Base-by-base conservation (phyloP, 805 yeast species). In the Starmerella cellae region DNA sequence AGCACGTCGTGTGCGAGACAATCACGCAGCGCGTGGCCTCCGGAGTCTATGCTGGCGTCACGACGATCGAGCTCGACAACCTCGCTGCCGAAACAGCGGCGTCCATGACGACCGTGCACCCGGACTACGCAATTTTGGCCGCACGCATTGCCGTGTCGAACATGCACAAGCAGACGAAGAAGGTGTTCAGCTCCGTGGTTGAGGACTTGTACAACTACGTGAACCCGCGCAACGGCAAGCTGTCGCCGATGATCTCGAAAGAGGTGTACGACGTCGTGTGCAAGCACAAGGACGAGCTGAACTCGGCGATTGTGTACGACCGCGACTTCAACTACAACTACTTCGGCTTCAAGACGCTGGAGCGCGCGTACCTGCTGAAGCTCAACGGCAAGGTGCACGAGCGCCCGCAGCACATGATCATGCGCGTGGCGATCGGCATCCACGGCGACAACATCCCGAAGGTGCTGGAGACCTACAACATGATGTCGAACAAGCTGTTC, bases 51-150 rank as follows among this genome's bases (percentile, higher is more conserved):
- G 93, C 84, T 58, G 97, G 97, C 57, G 98, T 91, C 41, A 85
- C 88, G 57, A 91, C 97, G 42, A 73, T 80, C 47, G 96, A 91
- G 62, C 67, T 81, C 46, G 85, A 77, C 54, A 76, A 77, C 55
- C 62, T 79, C 36, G 87, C 97, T 38, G 96, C 97, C 35, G 98
- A 91, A 65, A 85, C 95, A 29, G 94, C 95, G 44, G 97, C 97
- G 34, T 82, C 80, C 59, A 83, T 91, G 95, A 85, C 96, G 45
- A 88, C 97, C 11, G 74, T 82, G 49, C 97, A 88, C 62, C 97
- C 97, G n/a, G 97, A 91, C 65, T 87, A 88, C 56, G 95, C 96
- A 22, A 76, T 78, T 34, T 70, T 85, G 55, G 96, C 96, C 42
- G 96, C 97, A 28, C 78, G 98, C 67, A 80, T 88, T 47, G 96